Evolutionary conservation across 1,139 yeast genomes (phyloP).

Genomic region (Williopsis jadinii): DNA sequence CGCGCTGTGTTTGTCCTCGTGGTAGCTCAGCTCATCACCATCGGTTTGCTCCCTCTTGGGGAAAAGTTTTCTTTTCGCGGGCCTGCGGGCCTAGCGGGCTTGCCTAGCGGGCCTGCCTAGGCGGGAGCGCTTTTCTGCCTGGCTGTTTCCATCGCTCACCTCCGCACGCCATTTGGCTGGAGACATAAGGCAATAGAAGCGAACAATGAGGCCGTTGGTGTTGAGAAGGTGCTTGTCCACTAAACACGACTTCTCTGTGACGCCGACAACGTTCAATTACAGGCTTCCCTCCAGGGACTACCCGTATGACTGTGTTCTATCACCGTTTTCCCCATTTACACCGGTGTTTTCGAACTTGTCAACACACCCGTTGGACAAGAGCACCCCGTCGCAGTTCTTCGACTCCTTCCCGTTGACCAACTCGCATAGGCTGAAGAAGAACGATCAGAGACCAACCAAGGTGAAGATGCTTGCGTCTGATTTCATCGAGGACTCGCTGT

Average conservation of each 20-base stretch:
- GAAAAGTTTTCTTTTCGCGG: too few relatives aligned
- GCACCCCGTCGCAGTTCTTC: constrained; percentile 28
- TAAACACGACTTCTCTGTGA: constrained; percentile 31
- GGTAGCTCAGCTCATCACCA: too few relatives aligned
- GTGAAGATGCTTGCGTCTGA: constrained; percentile 69
- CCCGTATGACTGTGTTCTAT: constrained; percentile 11
- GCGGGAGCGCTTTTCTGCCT: too few relatives aligned
- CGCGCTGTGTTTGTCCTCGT: too few relatives aligned
- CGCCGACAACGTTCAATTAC: constrained; percentile 29
- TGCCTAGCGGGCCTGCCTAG: too few relatives aligned
- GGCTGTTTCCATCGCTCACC: too few relatives aligned
- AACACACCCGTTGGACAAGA: constrained; percentile 14
- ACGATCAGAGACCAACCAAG: constrained; percentile 45
- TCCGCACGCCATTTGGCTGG: too few relatives aligned
- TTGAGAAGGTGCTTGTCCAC: constrained; percentile 6
- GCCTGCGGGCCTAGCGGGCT: too few relatives aligned
- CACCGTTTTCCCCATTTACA: constrained; percentile 10
- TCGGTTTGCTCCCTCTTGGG: too few relatives aligned
- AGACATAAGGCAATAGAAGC: too few relatives aligned
- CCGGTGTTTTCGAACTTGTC: constrained; percentile 11
- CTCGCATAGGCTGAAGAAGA: constrained; percentile 39
- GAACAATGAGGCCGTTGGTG: too few relatives aligned
- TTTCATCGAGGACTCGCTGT: constrained; percentile 79
- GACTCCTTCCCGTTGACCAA: constrained; percentile 39
- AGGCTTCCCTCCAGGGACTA: constrained; percentile 25